phyloP scores from a whole-genome alignment of 2,329 filamentous ascomycete genomes.

The Pseudohalonectria lignicola region DNA sequence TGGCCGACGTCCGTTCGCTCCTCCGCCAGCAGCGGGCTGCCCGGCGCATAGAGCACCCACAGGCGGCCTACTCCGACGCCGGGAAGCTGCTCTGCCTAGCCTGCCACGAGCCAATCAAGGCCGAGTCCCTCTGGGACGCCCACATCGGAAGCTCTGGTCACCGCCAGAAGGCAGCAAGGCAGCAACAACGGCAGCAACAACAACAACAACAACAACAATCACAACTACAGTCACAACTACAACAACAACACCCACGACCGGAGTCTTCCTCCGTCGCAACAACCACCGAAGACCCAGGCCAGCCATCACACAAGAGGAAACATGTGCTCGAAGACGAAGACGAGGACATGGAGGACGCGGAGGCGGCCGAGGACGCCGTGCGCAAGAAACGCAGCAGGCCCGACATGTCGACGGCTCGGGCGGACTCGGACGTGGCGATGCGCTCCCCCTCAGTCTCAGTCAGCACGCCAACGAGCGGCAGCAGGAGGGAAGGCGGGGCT shows the following conservation, averaged over 20 bases:
- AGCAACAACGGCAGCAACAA: conserved; percentile 13
- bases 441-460: not conserved
- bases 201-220: conserved; percentile 13
- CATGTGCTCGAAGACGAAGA: conserved; percentile 9
- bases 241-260: conserved; percentile 14
- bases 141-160: conserved; percentile 43
- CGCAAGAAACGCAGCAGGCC: conserved; percentile 35
- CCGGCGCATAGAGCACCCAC: conserved; percentile 60
- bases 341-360: conserved; percentile 10
- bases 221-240: conserved; percentile 13
- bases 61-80: conserved; percentile 55
- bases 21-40: conserved; percentile 67
- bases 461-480: not conserved
- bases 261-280: conserved; percentile 3
- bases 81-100: conserved; percentile 58
- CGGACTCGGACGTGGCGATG: conserved; percentile 2
- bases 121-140: conserved; percentile 55
- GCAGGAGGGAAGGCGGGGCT: not conserved
- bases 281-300: conserved; percentile 4
- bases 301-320: conserved; percentile 15
- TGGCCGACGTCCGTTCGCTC: conserved; percentile 73
- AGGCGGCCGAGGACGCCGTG: conserved; percentile 16
- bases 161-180: conserved; percentile 19
- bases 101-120: conserved; percentile 54
- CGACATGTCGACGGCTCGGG: conserved; percentile 11